These are phyloP conservation scores for Penicillium samsonianum DNA, from an alignment of 495 filamentous ascomycete genomes.

Conservation along the genomic window DNA sequence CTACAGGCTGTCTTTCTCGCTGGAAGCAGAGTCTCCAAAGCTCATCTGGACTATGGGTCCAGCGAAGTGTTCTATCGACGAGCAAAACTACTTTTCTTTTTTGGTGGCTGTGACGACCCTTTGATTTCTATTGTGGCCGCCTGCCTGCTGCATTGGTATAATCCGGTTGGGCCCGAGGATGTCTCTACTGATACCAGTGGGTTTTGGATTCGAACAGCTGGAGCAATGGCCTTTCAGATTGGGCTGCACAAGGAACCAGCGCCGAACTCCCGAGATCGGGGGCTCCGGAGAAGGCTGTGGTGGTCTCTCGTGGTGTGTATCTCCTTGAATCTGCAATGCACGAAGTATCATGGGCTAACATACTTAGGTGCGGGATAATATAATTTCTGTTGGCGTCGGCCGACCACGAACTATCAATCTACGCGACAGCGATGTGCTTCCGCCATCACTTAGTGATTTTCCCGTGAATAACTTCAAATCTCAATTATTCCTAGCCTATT, in stretches of 20 bases:
- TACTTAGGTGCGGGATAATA: constrained; percentile 31
- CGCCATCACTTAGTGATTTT: constrained; percentile 32
- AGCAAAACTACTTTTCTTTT: constrained; percentile 33
- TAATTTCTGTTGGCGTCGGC: constrained; percentile 35
- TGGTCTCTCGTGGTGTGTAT: constrained; percentile 33
- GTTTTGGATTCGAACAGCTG: constrained; percentile 35
- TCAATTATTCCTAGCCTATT: constrained; percentile 31
- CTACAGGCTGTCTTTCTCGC: constrained; percentile 32
- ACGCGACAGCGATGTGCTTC: constrained; percentile 34
- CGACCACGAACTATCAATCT: constrained; percentile 33
- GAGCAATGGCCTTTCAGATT: constrained; percentile 36
- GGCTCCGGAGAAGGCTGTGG: constrained; percentile 31
- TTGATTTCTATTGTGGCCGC: constrained; percentile 35
- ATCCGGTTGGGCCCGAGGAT: constrained; percentile 33
- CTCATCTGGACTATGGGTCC: constrained; percentile 31
- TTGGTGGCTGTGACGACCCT: constrained; percentile 30
- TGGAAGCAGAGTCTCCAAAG: constrained; percentile 31
- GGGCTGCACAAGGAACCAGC: constrained; percentile 33
- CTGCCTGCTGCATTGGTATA: constrained; percentile 35
- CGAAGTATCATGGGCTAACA: neutral
- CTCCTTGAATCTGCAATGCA: too few relatives aligned
- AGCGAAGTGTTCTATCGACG: constrained; percentile 35
- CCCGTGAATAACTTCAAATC: constrained; percentile 28
- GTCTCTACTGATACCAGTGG: constrained; percentile 35
- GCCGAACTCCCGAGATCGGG: constrained; percentile 25